phyloP scores from a whole-genome alignment of 768 basidiomycete genomes.

The Boletus reticuloceps region DNA sequence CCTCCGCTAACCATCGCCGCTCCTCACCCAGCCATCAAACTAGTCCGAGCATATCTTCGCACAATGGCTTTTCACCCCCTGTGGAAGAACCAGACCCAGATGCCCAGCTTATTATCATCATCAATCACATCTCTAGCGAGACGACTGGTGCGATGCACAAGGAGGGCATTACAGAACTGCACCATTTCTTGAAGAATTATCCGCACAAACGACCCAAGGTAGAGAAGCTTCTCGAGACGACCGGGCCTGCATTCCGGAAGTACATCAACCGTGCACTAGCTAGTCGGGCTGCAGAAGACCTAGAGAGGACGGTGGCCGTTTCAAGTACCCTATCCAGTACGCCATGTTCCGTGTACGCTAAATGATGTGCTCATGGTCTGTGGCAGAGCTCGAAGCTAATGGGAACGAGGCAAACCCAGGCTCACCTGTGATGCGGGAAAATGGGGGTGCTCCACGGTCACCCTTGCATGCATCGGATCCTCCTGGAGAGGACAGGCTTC shows the following conservation, averaged over 20 bases:
- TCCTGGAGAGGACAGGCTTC: slow-evolving; percentile 60
- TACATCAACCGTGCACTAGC: slow-evolving; percentile 88
- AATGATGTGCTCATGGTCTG: slow-evolving; percentile 6
- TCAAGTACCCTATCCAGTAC: slow-evolving; percentile 79
- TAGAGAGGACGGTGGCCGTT: slow-evolving; percentile 77
- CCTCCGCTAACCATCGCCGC: slow-evolving; percentile 50
- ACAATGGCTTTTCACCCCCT: slow-evolving; percentile 50
- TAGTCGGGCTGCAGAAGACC: slow-evolving; percentile 83
- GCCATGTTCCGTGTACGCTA: slow-evolving; percentile 26
- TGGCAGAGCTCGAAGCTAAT: slow-evolving; percentile 63
- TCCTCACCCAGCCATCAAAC: slow-evolving; percentile 63
- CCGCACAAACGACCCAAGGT: slow-evolving; percentile 81
- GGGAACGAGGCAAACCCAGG: slow-evolving; percentile 35
- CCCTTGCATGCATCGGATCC: slow-evolving; percentile 33
- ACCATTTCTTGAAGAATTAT: slow-evolving; percentile 89
- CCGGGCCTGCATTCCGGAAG: slow-evolving; percentile 86
- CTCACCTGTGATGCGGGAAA: slow-evolving; percentile 31
- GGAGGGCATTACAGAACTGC: slow-evolving; percentile 92
- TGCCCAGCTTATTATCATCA: slow-evolving; percentile 75
- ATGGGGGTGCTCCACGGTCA: slow-evolving; percentile 34
- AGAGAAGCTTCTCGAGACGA: slow-evolving; percentile 85
- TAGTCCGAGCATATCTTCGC: slow-evolving; percentile 67
- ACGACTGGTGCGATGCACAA: slow-evolving; percentile 88
- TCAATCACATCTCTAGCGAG: slow-evolving; percentile 85
- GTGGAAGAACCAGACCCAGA: slow-evolving; percentile 86